Evolutionary conservation across 176 grass and related monocot species (phyloP).

Genomic region (Sorghum bicolor): Sorghum_bicolor_NCBIv3 NC_012872.2:5019501-5020000

Average conservation of each 20-base stretch:
- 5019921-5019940: not conserved
- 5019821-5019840: too few species aligned
- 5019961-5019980: not conserved
- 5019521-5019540: conserved; percentile 24
- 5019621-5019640: not conserved
- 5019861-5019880: not conserved
- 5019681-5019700: not conserved
- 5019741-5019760: not conserved
- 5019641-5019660: not conserved
- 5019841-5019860: not conserved
- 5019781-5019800: not conserved
- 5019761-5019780: not conserved
- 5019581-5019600: conserved; percentile 1
- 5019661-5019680: not conserved
- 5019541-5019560: conserved; percentile 22
- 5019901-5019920: not conserved
- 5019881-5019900: not conserved
- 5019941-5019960: not conserved
- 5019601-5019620: not conserved
- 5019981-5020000: not conserved
- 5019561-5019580: conserved; percentile 23
- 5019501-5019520: conserved; percentile 31
- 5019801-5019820: not conserved
- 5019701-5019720: not conserved
- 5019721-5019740: not conserved